Conservation (phyloP, 208 protist genomes). For the Phytomonas francai region DNA sequence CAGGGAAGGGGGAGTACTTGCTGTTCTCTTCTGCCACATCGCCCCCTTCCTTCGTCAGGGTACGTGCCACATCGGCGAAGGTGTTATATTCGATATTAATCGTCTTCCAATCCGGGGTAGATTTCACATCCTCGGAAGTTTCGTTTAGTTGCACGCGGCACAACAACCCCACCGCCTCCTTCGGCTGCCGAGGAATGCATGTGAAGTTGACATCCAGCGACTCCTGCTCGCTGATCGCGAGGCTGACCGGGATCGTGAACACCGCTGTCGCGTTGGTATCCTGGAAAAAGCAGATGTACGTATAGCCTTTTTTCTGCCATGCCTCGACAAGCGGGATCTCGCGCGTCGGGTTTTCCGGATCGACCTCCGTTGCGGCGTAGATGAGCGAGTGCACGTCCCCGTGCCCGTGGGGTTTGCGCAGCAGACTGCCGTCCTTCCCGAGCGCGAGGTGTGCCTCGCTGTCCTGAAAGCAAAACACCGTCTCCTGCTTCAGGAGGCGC, state of each 20-base stretch:
- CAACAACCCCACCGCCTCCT: conserved; percentile 76
- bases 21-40: conserved; percentile 25
- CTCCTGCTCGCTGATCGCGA: conserved; percentile 68
- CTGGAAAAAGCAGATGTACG: conserved; percentile 89
- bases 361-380: conserved; percentile 22
- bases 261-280: conserved; percentile 88
- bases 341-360: background rate
- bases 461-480: conserved; percentile 84
- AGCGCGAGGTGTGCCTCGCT: conserved; percentile 58
- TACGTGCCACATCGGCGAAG: conserved; percentile 51
- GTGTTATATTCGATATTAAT: conserved; percentile 85
- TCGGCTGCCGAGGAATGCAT: conserved; percentile 76
- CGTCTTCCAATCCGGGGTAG: conserved; percentile 17
- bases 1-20: conserved; percentile 80
- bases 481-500: conserved; percentile 83
- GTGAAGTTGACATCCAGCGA: conserved; percentile 85
- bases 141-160: conserved; percentile 23
- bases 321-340: conserved; percentile 29
- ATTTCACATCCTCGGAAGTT: background rate
- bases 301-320: conserved; percentile 44
- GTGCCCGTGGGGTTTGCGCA: conserved; percentile 92
- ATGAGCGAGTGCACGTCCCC: conserved; percentile 92
- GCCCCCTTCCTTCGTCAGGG: conserved; percentile 31
- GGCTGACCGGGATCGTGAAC: conserved; percentile 59
- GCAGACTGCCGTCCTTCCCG: conserved; percentile 41